Base-by-base conservation (phyloP, 2,329 filamentous ascomycete genomes). In the Colletotrichum cordylinicola region DNA sequence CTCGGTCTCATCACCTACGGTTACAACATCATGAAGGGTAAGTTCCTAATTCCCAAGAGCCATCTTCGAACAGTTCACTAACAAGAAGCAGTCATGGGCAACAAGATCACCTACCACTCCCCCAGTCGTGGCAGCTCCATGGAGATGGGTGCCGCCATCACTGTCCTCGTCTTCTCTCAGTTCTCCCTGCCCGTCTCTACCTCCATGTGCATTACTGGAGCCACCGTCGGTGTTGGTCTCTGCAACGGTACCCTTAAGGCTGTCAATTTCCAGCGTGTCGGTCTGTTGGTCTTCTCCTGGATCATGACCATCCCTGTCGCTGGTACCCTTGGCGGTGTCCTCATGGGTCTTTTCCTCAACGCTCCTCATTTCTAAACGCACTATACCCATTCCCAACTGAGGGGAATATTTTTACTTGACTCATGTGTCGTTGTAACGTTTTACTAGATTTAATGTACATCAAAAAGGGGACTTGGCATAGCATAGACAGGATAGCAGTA, bases 11-110 rank as follows among this genome's bases (percentile, higher is more conserved):
- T 93, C 81, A 95, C 93, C 16, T 95, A 95, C 80, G 94, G 94
- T 12, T 95, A 95, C 87, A 95, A 95, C 87, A 95, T 95, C 86
- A 95, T 95, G 93, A 95, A 94, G 87, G 92, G 90, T 92, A 85
- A 83, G 89, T 78, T 24, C 2, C 13, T 10, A 8, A 9, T n/a
- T 10, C 10, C 3, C 6, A 27, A 9, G 18, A 2, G 10, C 43
- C 24, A 16, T n/a, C 5, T 43, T n/a, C 18, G 5, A 33, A 33
- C 9, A 61, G n/a, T 60, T 80, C 48, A 48, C 62, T 81, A 76
- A 80, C 72, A n/a, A 16, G 12, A 27, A 35, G 77, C 78, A 92
- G 92, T 94, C 84, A 95, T 95, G 93, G 94, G 94, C 69, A 96
- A 95, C 89, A 94, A 94, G 85, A 92, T 94, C 83, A 95, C 93